These are phyloP conservation scores for Lumnitzera littorea DNA, from an alignment of 345 rosid genomes.

Conservation along the genomic window DNA sequence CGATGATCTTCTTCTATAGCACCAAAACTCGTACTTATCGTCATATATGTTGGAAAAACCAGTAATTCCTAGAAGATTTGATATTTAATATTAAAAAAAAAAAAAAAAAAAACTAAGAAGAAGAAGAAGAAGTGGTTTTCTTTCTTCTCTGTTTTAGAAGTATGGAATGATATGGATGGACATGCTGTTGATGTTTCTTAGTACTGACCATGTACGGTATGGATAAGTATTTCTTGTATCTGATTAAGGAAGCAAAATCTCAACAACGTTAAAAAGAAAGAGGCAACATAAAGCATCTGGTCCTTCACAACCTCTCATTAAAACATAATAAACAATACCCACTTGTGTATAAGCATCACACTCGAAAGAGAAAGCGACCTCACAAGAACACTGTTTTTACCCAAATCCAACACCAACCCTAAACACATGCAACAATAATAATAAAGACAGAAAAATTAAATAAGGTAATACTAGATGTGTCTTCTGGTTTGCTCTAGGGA, in stretches of 20 bases:
- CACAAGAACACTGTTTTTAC: neutral
- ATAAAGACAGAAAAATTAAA: no score
- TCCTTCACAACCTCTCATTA: neutral
- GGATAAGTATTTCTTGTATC: conserved; percentile 17
- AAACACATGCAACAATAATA: no score
- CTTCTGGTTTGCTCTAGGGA: no score
- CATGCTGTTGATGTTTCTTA: conserved; percentile 8
- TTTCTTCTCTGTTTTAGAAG: no score
- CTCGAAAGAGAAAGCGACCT: neutral
- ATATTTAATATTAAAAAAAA: no score
- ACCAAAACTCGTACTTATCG: neutral
- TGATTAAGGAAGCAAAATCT: conserved; percentile 9
- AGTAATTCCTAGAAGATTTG: no score
- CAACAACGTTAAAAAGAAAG: conserved; percentile 18
- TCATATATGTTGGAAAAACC: neutral
- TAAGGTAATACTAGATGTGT: no score
- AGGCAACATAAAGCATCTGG: conserved; percentile 52
- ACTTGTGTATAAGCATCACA: neutral
- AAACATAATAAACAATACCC: neutral
- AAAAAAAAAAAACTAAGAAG: no score
- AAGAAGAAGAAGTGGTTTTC: no score
- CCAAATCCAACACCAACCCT: no score
- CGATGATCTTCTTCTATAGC: neutral
- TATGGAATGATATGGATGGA: no score
- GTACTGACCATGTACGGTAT: conserved; percentile 32